Evolutionary conservation across 257 asterid species (phyloP).

Genomic region (Solanum chaucha): DNA sequence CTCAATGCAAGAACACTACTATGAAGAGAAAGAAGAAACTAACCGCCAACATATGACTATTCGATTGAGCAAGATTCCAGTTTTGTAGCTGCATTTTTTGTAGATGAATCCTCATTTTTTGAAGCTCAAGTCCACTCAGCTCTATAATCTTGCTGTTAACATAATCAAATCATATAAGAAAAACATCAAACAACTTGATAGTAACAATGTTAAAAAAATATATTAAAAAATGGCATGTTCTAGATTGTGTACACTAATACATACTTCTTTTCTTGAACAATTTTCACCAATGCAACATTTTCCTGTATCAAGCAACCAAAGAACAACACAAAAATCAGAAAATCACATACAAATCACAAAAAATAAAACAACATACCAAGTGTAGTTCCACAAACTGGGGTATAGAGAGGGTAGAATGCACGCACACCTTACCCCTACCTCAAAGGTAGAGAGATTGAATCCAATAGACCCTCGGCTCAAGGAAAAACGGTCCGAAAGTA

Average conservation of each 20-base stretch:
- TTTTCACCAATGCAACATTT: slow-evolving; percentile 60
- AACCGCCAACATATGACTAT: slow-evolving; percentile 68
- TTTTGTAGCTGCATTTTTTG: slow-evolving; percentile 84
- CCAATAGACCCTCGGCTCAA: not conserved
- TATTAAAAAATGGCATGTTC: no score
- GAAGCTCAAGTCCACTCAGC: slow-evolving; percentile 63
- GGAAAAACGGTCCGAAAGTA: not conserved
- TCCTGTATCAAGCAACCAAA: slow-evolving; percentile 42
- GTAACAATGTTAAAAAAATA: no score
- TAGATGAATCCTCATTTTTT: slow-evolving; percentile 43
- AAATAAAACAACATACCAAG: not conserved
- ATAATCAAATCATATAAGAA: not conserved
- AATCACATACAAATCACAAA: not conserved
- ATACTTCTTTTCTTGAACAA: slow-evolving; percentile 73
- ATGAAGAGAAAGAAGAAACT: slow-evolving; percentile 5
- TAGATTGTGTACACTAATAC: not conserved
- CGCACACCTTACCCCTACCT: not conserved
- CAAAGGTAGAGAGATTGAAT: not conserved
- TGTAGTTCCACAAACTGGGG: not conserved
- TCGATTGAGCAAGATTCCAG: slow-evolving; percentile 78
- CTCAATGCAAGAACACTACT: not conserved
- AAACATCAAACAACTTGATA: not conserved
- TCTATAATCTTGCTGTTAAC: slow-evolving; percentile 68
- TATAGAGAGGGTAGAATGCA: not conserved
- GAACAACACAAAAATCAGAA: not conserved